These are phyloP conservation scores for Coprinellus aureogranulatus DNA, from an alignment of 768 basidiomycete genomes.

Conservation along the genomic window DNA sequence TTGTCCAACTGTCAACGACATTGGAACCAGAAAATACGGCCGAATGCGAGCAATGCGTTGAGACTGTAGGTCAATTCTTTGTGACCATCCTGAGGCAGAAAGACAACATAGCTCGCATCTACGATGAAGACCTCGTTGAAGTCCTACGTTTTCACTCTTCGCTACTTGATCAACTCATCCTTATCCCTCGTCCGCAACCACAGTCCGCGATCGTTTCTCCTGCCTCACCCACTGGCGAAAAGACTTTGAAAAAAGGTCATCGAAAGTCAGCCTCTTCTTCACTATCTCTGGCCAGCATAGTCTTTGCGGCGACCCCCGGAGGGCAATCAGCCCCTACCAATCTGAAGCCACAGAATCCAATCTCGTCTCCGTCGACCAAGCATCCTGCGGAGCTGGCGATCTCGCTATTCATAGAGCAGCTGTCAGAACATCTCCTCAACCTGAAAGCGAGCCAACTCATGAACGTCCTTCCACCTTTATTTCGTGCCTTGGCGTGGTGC, in stretches of 20 bases:
- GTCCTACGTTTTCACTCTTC: conserved; percentile 60
- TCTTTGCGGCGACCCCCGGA: conserved; percentile 52
- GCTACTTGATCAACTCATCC: conserved; percentile 55
- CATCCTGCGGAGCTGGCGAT: conserved; percentile 65
- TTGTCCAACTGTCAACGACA: conserved; percentile 31
- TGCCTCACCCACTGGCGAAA: conserved; percentile 6
- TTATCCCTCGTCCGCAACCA: conserved; percentile 16
- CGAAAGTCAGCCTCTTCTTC: conserved; percentile 19
- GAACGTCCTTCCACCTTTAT: conserved; percentile 67
- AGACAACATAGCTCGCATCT: conserved; percentile 58
- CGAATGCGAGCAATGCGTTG: conserved; percentile 66
- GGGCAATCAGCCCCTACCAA: conserved; percentile 35
- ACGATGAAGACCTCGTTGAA: conserved; percentile 54
- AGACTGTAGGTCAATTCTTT: conserved; percentile 58
- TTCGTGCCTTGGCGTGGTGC: conserved; percentile 65
- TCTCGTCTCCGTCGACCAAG: conserved; percentile 24
- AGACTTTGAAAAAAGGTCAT: conserved; percentile 6
- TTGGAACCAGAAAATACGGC: conserved; percentile 35
- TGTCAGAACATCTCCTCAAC: conserved; percentile 58
- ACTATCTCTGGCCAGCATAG: conserved; percentile 53
- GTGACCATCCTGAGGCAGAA: conserved; percentile 46
- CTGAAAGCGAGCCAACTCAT: conserved; percentile 54
- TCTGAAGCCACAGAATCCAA: conserved; percentile 24
- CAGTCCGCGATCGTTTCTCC: neutral
- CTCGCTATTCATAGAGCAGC: conserved; percentile 60